phyloP scores from a whole-genome alignment of 768 basidiomycete genomes.

The Trametes sanguinea region DNA sequence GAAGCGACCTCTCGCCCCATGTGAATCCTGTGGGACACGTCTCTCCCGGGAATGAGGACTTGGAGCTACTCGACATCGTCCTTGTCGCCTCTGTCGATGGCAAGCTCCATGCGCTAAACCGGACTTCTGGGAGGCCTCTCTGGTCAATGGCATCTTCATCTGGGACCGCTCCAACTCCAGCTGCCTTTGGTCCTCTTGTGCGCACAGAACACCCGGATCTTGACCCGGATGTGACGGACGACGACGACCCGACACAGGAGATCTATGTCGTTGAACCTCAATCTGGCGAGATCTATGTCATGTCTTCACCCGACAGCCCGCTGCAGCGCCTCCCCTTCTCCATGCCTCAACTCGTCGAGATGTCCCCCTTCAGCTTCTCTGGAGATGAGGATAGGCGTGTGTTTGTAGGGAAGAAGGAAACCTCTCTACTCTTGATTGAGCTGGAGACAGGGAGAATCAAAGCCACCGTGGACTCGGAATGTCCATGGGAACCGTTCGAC shows the following conservation, averaged over 20 bases:
- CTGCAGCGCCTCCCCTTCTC: constrained; percentile 89
- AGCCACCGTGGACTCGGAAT: constrained; percentile 72
- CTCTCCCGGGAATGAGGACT: constrained; percentile 37
- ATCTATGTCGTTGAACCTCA: constrained; percentile 95
- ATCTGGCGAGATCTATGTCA: constrained; percentile 90
- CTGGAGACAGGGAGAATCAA: constrained; percentile 81
- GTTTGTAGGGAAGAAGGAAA: constrained; percentile 92
- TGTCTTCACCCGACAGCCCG: constrained; percentile 64
- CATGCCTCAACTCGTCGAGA: constrained; percentile 89
- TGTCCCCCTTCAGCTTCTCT: constrained; percentile 80
- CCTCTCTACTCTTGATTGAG: constrained; percentile 73
- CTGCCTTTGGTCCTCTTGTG: constrained; percentile 71
- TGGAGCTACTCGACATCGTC: constrained; percentile 77
- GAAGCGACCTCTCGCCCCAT: constrained; percentile 26
- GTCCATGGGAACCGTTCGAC: constrained; percentile 73
- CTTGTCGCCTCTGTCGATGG: constrained; percentile 94
- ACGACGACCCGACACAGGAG: constrained; percentile 55
- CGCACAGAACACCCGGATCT: constrained; percentile 64
- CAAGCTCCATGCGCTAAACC: constrained; percentile 89
- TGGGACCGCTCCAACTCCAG: constrained; percentile 34
- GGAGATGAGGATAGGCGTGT: constrained; percentile 65
- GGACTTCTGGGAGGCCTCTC: constrained; percentile 75
- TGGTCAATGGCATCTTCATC: constrained; percentile 76
- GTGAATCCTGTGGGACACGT: constrained; percentile 19
- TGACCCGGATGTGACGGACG: constrained; percentile 59